These are phyloP conservation scores for Staphylotrichum longicolle DNA, from an alignment of 495 filamentous ascomycete genomes.

Conservation along the genomic window DNA sequence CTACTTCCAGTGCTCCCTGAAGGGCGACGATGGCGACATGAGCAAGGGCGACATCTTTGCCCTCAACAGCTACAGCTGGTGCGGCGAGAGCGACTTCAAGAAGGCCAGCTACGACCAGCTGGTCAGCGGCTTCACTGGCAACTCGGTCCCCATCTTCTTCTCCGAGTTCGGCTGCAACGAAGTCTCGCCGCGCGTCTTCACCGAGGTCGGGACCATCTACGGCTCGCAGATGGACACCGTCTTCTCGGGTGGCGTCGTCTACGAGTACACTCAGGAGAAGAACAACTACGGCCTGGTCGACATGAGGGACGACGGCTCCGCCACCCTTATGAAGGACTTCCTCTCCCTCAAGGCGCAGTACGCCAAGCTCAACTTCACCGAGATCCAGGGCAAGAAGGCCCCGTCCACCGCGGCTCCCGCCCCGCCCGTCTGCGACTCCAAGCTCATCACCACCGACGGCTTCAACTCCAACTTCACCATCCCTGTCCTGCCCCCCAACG, in stretches of 20 bases:
- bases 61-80: slow-evolving; percentile 95
- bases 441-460: slow-evolving; percentile 57
- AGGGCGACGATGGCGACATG: slow-evolving; percentile 59
- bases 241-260: slow-evolving; percentile 85
- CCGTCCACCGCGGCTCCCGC: slow-evolving; percentile 43
- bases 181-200: slow-evolving; percentile 73
- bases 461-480: slow-evolving; percentile 78
- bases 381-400: slow-evolving; percentile 57
- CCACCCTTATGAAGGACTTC: slow-evolving; percentile 67
- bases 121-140: slow-evolving; percentile 64
- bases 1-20: slow-evolving; percentile 79
- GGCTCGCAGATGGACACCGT: slow-evolving; percentile 70
- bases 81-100: slow-evolving; percentile 70
- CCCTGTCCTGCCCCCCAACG: slow-evolving; percentile 51
- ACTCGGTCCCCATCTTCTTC: slow-evolving; percentile 87
- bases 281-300: slow-evolving; percentile 75
- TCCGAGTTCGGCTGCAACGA: slow-evolving; percentile 95
- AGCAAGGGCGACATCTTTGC: slow-evolving; percentile 85
- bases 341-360: slow-evolving; percentile 72
- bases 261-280: slow-evolving; percentile 76
- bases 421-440: slow-evolving; percentile 57
- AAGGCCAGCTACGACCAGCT: slow-evolving; percentile 70
- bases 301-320: slow-evolving; percentile 62
- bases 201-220: slow-evolving; percentile 79
- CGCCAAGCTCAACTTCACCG: slow-evolving; percentile 65